Base-by-base conservation (phyloP, 495 filamentous ascomycete genomes). In the Viridothelium virens region DNA sequence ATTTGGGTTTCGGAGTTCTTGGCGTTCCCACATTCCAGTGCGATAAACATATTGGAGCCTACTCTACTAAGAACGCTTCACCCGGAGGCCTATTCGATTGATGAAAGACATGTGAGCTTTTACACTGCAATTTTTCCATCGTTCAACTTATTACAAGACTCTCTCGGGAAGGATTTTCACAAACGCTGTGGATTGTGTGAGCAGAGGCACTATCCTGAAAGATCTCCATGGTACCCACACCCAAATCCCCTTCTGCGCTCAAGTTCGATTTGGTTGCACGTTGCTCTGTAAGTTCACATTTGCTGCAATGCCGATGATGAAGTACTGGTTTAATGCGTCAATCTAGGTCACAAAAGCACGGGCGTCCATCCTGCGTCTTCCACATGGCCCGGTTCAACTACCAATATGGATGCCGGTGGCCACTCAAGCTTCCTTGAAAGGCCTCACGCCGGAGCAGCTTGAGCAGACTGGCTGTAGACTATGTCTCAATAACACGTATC, bases 401-500 rank as follows among this genome's bases (percentile, higher is more conserved):
- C 94, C 94, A 2, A 86, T 97, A 33, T 99, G 97, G 77, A 97
- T 97, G 92, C 94, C 94, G 18, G 94, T 97, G 38, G 94, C 95
- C 18, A 97, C 94, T n/a, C 94, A 99, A 77, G 94, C 90, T 0
- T 92, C 93, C 0, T 79, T 99, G 38, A 99, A 99, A 75, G 94
- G 94, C 37, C 78, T 99, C 64, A 97, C 94, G 37, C 91, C 92
- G 2, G 88, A 93, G 68, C 94, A 99, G 71, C 79, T 99, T 31
- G 91, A 92, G 68, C 82, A 87, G 41, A 93, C 91, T 0, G 88
- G 91, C 56, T 97, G 95, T 71, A 85, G 90, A 69, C 81, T 99
- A 14, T 97, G 92, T 74, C 79, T 97, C 66, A 97, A 97, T 75
- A 97, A 97, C 74, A 97, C 94, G 33, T 97, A 99, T 74, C 94